Percentiles rank a stretch among this genome's conserved stretches.
Evolutionary conservation across 192 early-diverging fungal species (phyloP).

Genomic region (Gaertneriomyces sp.): DNA sequence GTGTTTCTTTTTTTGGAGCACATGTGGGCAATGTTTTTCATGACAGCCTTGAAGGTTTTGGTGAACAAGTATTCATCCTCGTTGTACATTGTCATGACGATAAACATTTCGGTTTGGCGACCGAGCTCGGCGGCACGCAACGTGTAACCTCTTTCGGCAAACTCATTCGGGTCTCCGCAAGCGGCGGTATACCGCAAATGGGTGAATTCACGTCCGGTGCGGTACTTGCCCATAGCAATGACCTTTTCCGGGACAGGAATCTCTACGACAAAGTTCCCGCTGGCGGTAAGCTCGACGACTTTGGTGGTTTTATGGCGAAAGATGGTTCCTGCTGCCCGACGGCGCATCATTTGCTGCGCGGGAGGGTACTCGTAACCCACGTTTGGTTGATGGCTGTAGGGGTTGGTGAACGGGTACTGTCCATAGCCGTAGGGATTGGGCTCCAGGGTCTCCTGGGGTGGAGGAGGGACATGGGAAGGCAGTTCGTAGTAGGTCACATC

Average conservation of each 20-base stretch:
- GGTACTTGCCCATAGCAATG: slow-evolving; percentile 25
- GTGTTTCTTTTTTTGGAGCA: slow-evolving; percentile 63
- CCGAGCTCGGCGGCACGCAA: slow-evolving; percentile 56
- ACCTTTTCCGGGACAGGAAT: slow-evolving; percentile 49
- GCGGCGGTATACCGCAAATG: slow-evolving; percentile 67
- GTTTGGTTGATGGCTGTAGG: slow-evolving; percentile 20
- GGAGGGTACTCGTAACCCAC: slow-evolving; percentile 17
- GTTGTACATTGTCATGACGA: slow-evolving; percentile 81
- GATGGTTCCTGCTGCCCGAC: slow-evolving; percentile 18
- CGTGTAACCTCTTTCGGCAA: slow-evolving; percentile 53
- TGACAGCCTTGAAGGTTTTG: slow-evolving; percentile 78
- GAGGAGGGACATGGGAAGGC: too few relatives aligned
- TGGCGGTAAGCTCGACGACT: slow-evolving; percentile 41
- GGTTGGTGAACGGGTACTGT: slow-evolving; percentile 8
- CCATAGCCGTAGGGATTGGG: slow-evolving; percentile 2
- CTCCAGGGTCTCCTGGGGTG: neutral
- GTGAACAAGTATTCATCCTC: slow-evolving; percentile 86
- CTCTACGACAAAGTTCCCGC: slow-evolving; percentile 46
- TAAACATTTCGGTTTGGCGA: slow-evolving; percentile 80
- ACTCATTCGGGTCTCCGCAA: slow-evolving; percentile 80
- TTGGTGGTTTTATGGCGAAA: slow-evolving; percentile 49
- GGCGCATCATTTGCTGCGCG: slow-evolving; percentile 4
- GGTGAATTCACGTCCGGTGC: slow-evolving; percentile 38
- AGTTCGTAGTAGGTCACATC: too few relatives aligned
- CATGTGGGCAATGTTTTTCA: slow-evolving; percentile 85